phyloP scores from a whole-genome alignment of 352 stramenopile genomes.

The Pythium plurisporium region DNA sequence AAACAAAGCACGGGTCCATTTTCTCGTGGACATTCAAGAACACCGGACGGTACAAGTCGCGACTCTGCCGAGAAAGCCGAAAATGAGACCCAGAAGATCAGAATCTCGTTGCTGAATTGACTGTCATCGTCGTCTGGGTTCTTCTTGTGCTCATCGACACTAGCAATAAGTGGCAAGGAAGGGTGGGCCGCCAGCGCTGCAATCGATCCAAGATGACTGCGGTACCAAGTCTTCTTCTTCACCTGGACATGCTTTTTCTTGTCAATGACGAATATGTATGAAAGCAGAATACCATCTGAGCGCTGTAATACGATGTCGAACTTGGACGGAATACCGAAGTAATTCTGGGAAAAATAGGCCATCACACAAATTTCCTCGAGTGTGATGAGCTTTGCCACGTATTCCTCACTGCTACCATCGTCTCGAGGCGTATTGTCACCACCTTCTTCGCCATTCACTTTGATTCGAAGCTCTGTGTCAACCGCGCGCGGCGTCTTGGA shows the following conservation, averaged over 20 bases:
- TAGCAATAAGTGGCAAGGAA: slow-evolving; percentile 69
- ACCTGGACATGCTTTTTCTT: slow-evolving; percentile 32
- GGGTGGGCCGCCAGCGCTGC: slow-evolving; percentile 68
- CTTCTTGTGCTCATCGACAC: slow-evolving; percentile 37
- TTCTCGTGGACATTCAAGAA: slow-evolving; percentile 44
- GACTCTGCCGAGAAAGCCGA: slow-evolving; percentile 77
- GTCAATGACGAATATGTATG: slow-evolving; percentile 55
- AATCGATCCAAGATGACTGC: slow-evolving; percentile 64
- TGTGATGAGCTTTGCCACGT: slow-evolving; percentile 11
- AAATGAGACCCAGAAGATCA: slow-evolving; percentile 84
- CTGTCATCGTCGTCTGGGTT: slow-evolving; percentile 11
- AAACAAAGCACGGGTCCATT: slow-evolving; percentile 61
- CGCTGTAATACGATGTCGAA: slow-evolving; percentile 74
- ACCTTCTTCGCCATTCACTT: slow-evolving; percentile 63
- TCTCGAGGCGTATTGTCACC: background rate
- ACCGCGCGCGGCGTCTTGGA: slow-evolving; percentile 29
- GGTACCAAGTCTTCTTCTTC: slow-evolving; percentile 80
- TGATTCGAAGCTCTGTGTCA: slow-evolving; percentile 60
- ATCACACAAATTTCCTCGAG: slow-evolving; percentile 68
- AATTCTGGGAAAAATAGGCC: slow-evolving; percentile 77
- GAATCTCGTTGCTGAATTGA: slow-evolving; percentile 41
- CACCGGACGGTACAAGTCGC: slow-evolving; percentile 72
- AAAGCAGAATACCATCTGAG: slow-evolving; percentile 69
- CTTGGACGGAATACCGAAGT: slow-evolving; percentile 65
- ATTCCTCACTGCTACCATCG: background rate